Evolutionary conservation across 1,139 yeast genomes (phyloP), one percentile per base, ranked within the genome.

Genomic region (Yamadazyma oceani): DNA sequence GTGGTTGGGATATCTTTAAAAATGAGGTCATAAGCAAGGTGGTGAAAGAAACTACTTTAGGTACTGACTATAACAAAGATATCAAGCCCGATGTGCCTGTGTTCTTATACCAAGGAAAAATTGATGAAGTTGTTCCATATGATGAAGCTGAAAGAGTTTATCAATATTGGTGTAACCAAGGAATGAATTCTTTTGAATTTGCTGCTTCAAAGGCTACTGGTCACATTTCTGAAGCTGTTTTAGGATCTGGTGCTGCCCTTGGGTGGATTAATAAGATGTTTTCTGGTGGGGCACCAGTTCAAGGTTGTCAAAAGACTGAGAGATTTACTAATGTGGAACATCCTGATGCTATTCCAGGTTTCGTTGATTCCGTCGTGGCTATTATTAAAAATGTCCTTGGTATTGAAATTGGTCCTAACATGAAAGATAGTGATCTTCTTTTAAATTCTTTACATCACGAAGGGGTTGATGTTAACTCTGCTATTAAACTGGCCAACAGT

Each of bases 91-190:
- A 58, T 26, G 52, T 63, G 5, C 71, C 71, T 1, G 28, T 66
- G 2, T 64, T 64, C 37, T 47, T 65, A 5, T 65, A 55, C 46
- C 71, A 66, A 39, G 67, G 67, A 0, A 30, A 44, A 11, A 34
- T 46, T 4, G 72, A 65, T 42, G 55, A 53, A 17, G 49, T 66
- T 26, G 60, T 60, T 17, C 67, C 68, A 2, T 53, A 54, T 33
- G 46, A 40, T 13, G 57, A 54, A 28, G 48, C 60, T 0, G 46
- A 49, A 32, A 50, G 61, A 38, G 57, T 53, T 2, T 64, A 55
- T 40, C 49, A 60, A 10, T 48, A 45, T 23, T 66, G 66, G 62
- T 65, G 70, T 45, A 52, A 46, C 1, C 43, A 53, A 42, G 69
- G 64, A 2, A 54, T 59, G 11, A 36, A 42, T 5, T 59, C 65